These are phyloP conservation scores for Wickerhamiella occidentalis DNA, from an alignment of 805 yeast genomes.

Conservation along the genomic window DNA sequence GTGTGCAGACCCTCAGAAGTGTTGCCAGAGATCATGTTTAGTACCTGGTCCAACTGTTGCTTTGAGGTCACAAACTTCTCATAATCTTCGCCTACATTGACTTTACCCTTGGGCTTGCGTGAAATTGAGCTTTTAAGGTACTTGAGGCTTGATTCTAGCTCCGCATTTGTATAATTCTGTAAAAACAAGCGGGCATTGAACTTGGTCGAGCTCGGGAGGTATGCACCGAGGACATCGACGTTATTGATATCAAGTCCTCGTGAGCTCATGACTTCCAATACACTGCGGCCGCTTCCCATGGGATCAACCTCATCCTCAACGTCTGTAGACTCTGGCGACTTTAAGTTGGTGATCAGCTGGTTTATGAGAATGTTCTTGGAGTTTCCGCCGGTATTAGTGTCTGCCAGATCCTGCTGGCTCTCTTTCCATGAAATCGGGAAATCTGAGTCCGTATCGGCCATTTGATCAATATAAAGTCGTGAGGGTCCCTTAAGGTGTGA, in stretches of 20 bases:
- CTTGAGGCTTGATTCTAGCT: conserved; percentile 38
- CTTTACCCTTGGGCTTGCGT: conserved; percentile 37
- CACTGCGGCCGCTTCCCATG: conserved; percentile 39
- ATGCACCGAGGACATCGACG: conserved; percentile 35
- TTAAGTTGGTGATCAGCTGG: conserved; percentile 20
- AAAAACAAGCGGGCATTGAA: conserved; percentile 49
- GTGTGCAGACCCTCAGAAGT: conserved; percentile 20
- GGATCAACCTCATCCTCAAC: conserved; percentile 39
- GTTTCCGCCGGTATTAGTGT: conserved; percentile 7
- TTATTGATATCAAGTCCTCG: conserved; percentile 28
- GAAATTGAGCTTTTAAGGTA: conserved; percentile 39
- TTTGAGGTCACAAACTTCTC: conserved; percentile 54
- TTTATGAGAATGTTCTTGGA: conserved; percentile 23
- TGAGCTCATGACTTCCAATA: conserved; percentile 34
- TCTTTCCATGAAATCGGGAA: conserved; percentile 20
- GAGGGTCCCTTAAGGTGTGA: neutral
- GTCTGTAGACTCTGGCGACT: conserved; percentile 9
- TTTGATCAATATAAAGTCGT: neutral
- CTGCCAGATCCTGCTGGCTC: conserved; percentile 1
- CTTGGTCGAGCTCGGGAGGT: conserved; percentile 39
- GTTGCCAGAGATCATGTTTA: conserved; percentile 29
- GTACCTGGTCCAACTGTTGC: conserved; percentile 48
- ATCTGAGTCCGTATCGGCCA: conserved; percentile 16
- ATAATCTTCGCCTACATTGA: conserved; percentile 46
- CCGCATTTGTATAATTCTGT: conserved; percentile 41